Evolutionary conservation across 1,284 basidiomycete species (phyloP).

Genomic region (Microbotryum silenes-acaulis): DNA sequence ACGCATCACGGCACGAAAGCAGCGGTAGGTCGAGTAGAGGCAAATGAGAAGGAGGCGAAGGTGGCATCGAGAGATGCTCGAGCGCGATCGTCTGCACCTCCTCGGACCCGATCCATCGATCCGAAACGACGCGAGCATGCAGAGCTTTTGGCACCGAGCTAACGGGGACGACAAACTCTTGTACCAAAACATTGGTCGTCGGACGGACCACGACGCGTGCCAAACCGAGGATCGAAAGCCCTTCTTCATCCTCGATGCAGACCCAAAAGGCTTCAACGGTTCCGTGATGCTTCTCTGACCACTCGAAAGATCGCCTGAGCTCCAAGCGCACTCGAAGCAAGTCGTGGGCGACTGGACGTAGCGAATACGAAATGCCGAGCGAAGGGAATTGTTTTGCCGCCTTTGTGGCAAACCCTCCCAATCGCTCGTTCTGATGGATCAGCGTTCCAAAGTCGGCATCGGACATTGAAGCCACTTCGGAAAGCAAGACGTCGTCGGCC

Average conservation of each 20-base stretch:
- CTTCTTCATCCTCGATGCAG: conserved; percentile 86
- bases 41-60: conserved; percentile 55
- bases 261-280: conserved; percentile 82
- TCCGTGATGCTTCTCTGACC: conserved; percentile 72
- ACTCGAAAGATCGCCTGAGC: conserved; percentile 61
- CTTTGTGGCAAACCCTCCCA: conserved; percentile 69
- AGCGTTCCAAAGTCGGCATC: conserved; percentile 71
- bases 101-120: conserved; percentile 90
- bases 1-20: conserved; percentile 50
- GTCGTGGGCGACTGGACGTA: conserved; percentile 73
- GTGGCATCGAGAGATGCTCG: conserved; percentile 68
- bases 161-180: conserved; percentile 77
- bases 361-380: conserved; percentile 56
- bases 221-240: conserved; percentile 70
- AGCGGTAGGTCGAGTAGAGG: conserved; percentile 74
- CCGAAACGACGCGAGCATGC: conserved; percentile 72
- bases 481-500: conserved; percentile 73
- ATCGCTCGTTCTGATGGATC: conserved; percentile 76
- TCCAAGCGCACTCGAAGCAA: conserved; percentile 66
- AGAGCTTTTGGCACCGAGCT: conserved; percentile 53
- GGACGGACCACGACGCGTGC: conserved; percentile 63
- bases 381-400: conserved; percentile 83
- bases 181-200: conserved; percentile 52
- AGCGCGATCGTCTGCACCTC: conserved; percentile 60
- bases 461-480: conserved; percentile 66